phyloP scores from a whole-genome alignment of 225 moss, liverwort and hornwort species.

The Polytrichum formosum region DNA sequence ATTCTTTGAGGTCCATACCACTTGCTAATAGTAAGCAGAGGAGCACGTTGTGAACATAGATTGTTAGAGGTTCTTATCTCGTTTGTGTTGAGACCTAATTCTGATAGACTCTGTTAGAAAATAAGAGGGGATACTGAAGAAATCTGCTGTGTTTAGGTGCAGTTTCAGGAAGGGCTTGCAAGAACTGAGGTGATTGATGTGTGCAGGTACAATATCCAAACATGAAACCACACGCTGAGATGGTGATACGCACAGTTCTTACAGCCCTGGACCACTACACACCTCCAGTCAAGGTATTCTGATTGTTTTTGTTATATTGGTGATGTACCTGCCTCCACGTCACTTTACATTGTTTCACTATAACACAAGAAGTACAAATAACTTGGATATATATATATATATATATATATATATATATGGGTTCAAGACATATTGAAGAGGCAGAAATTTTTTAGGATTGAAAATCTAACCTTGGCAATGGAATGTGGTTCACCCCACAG shows the following conservation, averaged over 20 bases:
- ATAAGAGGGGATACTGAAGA: too few species aligned
- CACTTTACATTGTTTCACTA: too few species aligned
- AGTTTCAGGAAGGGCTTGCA: too few species aligned
- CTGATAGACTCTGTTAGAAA: too few species aligned
- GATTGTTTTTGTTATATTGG: neutral
- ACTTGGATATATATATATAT: neutral
- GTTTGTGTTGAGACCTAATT: too few species aligned
- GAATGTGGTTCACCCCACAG: conserved; percentile 25
- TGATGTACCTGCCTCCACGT: neutral
- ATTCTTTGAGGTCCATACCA: too few species aligned
- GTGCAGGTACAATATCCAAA: conserved; percentile 76
- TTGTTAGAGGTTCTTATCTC: too few species aligned
- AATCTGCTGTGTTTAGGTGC: too few species aligned
- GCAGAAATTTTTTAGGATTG: neutral
- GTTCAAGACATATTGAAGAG: too few species aligned
- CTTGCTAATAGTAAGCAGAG: too few species aligned
- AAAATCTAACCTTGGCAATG: neutral
- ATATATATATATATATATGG: too few species aligned
- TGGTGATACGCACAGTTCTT: conserved; percentile 71
- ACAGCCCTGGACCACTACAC: conserved; percentile 93
- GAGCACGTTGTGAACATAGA: too few species aligned
- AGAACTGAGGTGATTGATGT: conserved; percentile 18
- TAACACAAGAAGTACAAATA: neutral
- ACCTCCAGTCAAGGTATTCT: conserved; percentile 74
- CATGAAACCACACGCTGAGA: conserved; percentile 52